These are phyloP conservation scores for Botrytis fabae DNA, from an alignment of 2,329 filamentous ascomycete genomes.

Conservation along the genomic window DNA sequence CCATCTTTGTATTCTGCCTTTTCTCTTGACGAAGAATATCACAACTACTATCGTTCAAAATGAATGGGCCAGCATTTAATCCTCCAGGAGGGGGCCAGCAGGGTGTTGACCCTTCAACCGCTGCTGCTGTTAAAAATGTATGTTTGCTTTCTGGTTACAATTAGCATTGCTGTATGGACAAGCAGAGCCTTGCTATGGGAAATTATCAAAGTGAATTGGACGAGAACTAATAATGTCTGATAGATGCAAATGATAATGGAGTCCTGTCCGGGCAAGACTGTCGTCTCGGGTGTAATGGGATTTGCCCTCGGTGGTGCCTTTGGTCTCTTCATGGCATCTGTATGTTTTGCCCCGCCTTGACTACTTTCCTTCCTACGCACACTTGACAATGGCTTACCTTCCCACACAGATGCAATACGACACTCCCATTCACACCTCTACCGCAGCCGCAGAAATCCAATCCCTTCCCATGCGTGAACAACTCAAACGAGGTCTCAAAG, in stretches of 20 bases:
- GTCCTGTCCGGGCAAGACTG: constrained; percentile 85
- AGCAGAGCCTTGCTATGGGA: neutral
- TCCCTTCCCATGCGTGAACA: constrained; percentile 82
- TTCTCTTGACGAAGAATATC: neutral
- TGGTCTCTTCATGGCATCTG: constrained; percentile 96
- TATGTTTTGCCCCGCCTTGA: constrained; percentile 49
- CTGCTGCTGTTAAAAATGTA: constrained; percentile 39
- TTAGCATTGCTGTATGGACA: neutral
- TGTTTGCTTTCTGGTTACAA: constrained; percentile 22
- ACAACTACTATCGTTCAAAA: constrained; percentile 22
- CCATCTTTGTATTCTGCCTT: neutral
- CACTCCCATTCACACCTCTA: constrained; percentile 65
- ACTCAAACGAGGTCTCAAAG: constrained; percentile 81
- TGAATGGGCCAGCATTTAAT: constrained; percentile 36
- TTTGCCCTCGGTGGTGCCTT: constrained; percentile 93
- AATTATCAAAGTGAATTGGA: neutral
- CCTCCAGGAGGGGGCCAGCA: constrained; percentile 24
- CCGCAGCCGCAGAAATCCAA: constrained; percentile 46
- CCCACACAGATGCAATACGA: constrained; percentile 88
- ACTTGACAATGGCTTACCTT: constrained; percentile 13
- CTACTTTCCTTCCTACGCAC: constrained; percentile 13
- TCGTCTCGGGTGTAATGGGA: constrained; percentile 87
- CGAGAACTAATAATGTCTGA: neutral
- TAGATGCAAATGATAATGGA: constrained; percentile 64
- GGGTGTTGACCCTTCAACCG: constrained; percentile 35